Base-by-base conservation (phyloP, 2,329 filamentous ascomycete species). In the Apiospora aurea region DNA sequence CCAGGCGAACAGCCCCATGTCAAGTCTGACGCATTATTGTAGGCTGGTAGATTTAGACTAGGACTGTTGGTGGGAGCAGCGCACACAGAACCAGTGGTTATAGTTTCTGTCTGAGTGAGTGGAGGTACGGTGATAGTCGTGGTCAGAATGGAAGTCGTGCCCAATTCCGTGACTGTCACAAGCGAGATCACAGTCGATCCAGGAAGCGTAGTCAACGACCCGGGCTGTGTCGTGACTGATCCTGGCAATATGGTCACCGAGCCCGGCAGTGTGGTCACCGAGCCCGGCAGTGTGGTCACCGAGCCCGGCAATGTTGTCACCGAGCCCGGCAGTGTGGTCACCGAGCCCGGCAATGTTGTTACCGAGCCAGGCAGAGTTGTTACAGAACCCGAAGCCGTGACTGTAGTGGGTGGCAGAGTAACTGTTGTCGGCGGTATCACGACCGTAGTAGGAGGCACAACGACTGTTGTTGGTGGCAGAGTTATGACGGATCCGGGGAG, bases 1-100 rank as follows among this genome's bases (percentile, higher is more conserved):
- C 88, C 87, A 2, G 88, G 87, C 16, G 74, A 69, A 77, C 89
- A 90, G 69, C 88, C 89, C 82, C 85, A 90, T 0, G 87, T 88
- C 51, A 80, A 80, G 70, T 87, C 75, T 1, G 85, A 85, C 24
- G 75, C 75, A 5, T 79, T 76, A 53, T 81, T 72, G 18, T 85
- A 80, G 1, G 78, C 74, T 16, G 76, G 53, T 11, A 74, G 70
- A 18, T 49, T 46, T 44, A 72, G 46, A 67, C 78, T 71, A 49
- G 79, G 64, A 26, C 70, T 71, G 41, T 84, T 84, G 2, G 85
- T 84, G 2, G 87, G 86, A 1, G 80, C 79, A 4, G 86, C 79
- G 72, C 88, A 90, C 5, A 82, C 74, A 18, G 68, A 75, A 3
- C 79, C 70, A 77, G 41, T 77, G 13, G 69, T 64, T 8, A 49